Evolutionary conservation across 768 basidiomycete genomes (phyloP).

Genomic region (Psilocybe subaeruginosa): DNA sequence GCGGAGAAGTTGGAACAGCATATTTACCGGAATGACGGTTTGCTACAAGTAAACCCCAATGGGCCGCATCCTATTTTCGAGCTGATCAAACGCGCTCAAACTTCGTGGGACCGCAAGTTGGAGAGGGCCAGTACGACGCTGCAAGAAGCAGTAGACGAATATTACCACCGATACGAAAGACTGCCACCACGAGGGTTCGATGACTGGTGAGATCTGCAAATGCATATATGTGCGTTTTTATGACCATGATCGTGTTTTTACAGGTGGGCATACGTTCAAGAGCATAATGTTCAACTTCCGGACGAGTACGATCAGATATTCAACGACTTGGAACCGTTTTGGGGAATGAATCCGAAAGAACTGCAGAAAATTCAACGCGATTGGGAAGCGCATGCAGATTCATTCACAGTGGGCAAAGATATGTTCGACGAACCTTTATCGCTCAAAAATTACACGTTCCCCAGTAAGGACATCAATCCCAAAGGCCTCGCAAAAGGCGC

Average conservation of each 20-base stretch:
- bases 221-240: background rate
- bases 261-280: conserved; percentile 54
- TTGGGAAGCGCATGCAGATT: conserved; percentile 39
- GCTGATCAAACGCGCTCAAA: conserved; percentile 74
- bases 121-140: conserved; percentile 74
- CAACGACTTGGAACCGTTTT: conserved; percentile 80
- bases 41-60: conserved; percentile 41
- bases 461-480: conserved; percentile 24
- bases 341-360: conserved; percentile 54
- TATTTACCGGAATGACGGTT: conserved; percentile 38
- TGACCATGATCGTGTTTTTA: background rate
- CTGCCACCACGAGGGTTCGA: conserved; percentile 86
- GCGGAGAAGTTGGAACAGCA: conserved; percentile 28
- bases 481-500: conserved; percentile 30
- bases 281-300: conserved; percentile 69
- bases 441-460: conserved; percentile 32
- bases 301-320: conserved; percentile 84
- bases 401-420: conserved; percentile 44
- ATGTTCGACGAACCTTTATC: conserved; percentile 17
- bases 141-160: conserved; percentile 76
- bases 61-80: conserved; percentile 76
- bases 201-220: conserved; percentile 59
- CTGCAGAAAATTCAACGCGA: conserved; percentile 36
- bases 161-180: conserved; percentile 72
- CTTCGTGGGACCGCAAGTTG: conserved; percentile 62